Base-by-base conservation (phyloP, 139 green algal genomes). In the Chlamydomonas schloesseri region DNA sequence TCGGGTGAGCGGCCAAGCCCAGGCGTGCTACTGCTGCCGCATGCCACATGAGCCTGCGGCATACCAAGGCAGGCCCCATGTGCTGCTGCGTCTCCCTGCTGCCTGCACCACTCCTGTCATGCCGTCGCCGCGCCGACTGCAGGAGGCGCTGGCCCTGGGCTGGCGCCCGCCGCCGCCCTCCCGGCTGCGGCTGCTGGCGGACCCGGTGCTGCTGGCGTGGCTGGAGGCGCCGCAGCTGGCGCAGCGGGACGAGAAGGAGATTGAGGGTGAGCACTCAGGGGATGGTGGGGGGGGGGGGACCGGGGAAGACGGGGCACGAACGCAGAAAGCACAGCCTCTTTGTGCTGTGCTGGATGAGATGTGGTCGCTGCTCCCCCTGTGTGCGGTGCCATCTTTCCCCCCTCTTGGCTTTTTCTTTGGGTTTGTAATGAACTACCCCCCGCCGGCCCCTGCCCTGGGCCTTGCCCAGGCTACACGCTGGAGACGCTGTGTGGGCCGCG, bases 221-320 rank as follows among this genome's bases (percentile, higher is more conserved):
- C 69, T 92, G 71, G 81, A 89, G 74, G 83, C 91, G 50, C 89
- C 91, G 26, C 91, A 93, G 69, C 91, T 94, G 62, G 72, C 92
- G 72, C 92, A 93, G 85, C 71, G 84, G 24, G 72, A 74, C 62
- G 89, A 91, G 46, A 86, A 84, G 57, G 73, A 90, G 65, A 84
- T 91, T 24, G 85, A 82, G 13, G 42, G 78, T 36, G 37, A n/a
- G 75, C 9, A 26, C 29, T 26, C 37, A 3, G 17, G 71, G 24
- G 24, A 24, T 29, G 6, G 15, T 72, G 15, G 24, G 60, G 60
- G 60, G 3, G 24, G 23, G 60, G 60, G 42, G 42, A 50, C n/a
- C n/a, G n/a, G n/a, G n/a, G n/a, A n/a, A n/a, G n/a, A n/a, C n/a
- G n/a, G n/a, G n/a, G n/a, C n/a, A n/a, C n/a, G n/a, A n/a, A n/a